Conservation (phyloP, 352 stramenopile genomes). For the Phytophthora cactorum region DNA sequence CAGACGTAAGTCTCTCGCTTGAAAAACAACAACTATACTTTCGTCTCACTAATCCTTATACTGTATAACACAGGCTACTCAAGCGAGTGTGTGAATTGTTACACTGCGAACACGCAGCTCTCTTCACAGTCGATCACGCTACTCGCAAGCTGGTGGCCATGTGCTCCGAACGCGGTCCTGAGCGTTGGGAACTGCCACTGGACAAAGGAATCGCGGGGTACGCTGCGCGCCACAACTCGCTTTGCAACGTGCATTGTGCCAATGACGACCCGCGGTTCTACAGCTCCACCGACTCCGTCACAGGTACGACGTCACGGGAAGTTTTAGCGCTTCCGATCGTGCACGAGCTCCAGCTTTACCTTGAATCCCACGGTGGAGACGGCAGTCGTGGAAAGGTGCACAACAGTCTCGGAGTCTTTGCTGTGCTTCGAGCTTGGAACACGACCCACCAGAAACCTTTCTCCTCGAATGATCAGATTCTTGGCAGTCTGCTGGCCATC, state of each 20-base stretch:
- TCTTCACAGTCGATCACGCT: slow-evolving; percentile 66
- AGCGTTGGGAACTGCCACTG: slow-evolving; percentile 67
- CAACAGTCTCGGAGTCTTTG: slow-evolving; percentile 48
- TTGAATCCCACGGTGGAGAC: slow-evolving; percentile 20
- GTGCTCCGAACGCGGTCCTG: slow-evolving; percentile 48
- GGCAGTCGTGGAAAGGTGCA: slow-evolving; percentile 16
- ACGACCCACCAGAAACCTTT: slow-evolving; percentile 76
- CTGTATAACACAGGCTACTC: slow-evolving; percentile 36
- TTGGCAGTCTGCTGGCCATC: slow-evolving; percentile 59
- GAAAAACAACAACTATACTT: background rate
- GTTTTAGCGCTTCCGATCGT: slow-evolving; percentile 73
- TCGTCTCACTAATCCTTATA: background rate
- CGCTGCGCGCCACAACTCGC: slow-evolving; percentile 50
- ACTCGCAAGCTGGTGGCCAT: slow-evolving; percentile 41
- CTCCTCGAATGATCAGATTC: slow-evolving; percentile 76
- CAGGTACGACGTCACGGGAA: slow-evolving; percentile 56
- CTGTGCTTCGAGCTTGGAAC: slow-evolving; percentile 76
- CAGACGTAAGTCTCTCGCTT: slow-evolving; percentile 27
- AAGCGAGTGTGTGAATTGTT: slow-evolving; percentile 64
- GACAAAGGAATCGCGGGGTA: slow-evolving; percentile 78
- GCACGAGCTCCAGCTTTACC: slow-evolving; percentile 52
- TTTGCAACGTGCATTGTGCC: slow-evolving; percentile 68
- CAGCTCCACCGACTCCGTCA: slow-evolving; percentile 79
- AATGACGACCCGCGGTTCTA: slow-evolving; percentile 83
- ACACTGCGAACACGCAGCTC: slow-evolving; percentile 72